Evolutionary conservation across 1,284 basidiomycete genomes (phyloP).

Genomic region (Tylopilus orsonianus): DNA sequence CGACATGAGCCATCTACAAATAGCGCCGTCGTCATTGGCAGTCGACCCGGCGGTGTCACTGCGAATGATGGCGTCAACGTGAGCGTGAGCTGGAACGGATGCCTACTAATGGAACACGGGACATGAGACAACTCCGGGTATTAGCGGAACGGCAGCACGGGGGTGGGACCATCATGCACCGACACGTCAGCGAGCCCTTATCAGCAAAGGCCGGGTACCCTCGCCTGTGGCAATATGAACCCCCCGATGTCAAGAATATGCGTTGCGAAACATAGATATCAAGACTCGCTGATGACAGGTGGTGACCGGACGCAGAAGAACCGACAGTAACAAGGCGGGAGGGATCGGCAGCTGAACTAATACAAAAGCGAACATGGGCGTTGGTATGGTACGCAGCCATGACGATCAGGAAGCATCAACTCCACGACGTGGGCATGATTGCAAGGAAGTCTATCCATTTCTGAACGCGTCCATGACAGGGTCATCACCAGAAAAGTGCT

Average conservation of each 20-base stretch:
- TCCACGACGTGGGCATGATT: too few relatives aligned
- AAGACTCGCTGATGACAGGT: too few relatives aligned
- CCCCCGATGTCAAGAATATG: background rate
- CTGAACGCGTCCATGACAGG: too few relatives aligned
- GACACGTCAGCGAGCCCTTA: background rate
- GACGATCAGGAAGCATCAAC: background rate
- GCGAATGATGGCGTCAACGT: background rate
- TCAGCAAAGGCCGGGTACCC: background rate
- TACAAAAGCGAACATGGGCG: background rate
- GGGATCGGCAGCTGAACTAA: background rate
- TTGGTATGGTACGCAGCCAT: too few relatives aligned
- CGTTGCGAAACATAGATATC: background rate
- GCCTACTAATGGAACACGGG: background rate
- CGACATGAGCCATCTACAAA: background rate
- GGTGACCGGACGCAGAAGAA: background rate
- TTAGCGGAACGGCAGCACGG: background rate
- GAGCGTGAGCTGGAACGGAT: background rate
- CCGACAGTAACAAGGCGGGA: background rate
- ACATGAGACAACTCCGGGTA: background rate
- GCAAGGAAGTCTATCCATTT: too few relatives aligned
- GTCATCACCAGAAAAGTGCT: too few relatives aligned
- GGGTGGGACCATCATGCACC: background rate
- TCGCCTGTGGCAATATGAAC: too few relatives aligned
- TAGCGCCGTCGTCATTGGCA: background rate
- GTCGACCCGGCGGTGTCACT: background rate